Evolutionary conservation across 2,329 filamentous ascomycete species (phyloP), one percentile per base, ranked within the genome.

Genomic region (Stachybotrys chlorohalonatus): DNA sequence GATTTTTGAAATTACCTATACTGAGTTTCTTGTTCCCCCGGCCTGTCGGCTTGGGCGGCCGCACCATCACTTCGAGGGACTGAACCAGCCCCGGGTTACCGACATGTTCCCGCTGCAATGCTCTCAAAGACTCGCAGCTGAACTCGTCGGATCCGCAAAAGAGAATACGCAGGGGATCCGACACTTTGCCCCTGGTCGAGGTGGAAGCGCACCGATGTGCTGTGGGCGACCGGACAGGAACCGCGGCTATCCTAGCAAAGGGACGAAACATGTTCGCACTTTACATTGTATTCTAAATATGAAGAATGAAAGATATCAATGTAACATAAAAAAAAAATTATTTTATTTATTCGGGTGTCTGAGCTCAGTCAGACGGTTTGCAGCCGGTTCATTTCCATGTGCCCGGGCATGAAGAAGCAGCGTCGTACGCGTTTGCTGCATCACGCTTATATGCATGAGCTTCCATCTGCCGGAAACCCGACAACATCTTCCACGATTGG

Each of bases 91-190:
- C 71, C 7, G 73, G 77, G 54, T 78, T 77, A 53, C 64, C 65
- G 31, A 68, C 57, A 53, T 84, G 78, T 65, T 90, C 86, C 6
- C 73, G 64, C 62, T 86, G 70, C 39, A 99, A 73, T 6, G 88
- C 87, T 56, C 74, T 74, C 52, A 99, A 75, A 1, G 90, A 90
- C 53, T 80, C 81, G 63, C 87, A 87, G 73, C 93, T 96, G 71
- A 97, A 96, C 2, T 85, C 79, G 69, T 99, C 94, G 3, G 93
- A 94, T 58, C 94, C 94, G 72, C 92, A 97, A 72, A 96, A 99
- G 5, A 99, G 80, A 53, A 99, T 90, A 39, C 85, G 81, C 36
- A 99, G 76, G 3, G 90, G 88, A 5, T 83, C 77, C 0, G 77
- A 74, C 15, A 57, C 46, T 49, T 59, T 24, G 47, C 36, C 31